phyloP scores from a whole-genome alignment of 345 rosid genomes.

The Lepidium sativum region DNA sequence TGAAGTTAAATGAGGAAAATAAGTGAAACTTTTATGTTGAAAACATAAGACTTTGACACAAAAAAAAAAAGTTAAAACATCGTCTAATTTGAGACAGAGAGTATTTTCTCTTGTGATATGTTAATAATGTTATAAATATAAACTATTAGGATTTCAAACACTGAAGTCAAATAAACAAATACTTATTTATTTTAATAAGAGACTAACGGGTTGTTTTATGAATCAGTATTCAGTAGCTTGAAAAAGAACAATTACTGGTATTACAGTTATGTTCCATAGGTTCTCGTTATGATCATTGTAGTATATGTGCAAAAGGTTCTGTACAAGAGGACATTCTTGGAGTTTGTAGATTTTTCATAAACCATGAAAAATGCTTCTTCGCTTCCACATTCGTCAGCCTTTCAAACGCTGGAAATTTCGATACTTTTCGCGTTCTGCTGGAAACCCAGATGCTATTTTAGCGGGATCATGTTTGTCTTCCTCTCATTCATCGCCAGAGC shows the following conservation, averaged over 20 bases:
- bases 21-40: no score
- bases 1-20: no score
- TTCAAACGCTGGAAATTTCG: slow-evolving; percentile 10
- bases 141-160: no score
- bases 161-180: no score
- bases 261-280: no score
- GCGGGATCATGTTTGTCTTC: slow-evolving; percentile 6
- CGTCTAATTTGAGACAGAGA: no score
- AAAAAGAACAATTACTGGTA: no score
- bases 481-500: not conserved
- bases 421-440: slow-evolving; percentile 11
- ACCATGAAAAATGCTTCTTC: slow-evolving; percentile 12
- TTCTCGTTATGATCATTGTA: not conserved
- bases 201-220: no score
- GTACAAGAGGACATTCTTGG: not conserved
- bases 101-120: slow-evolving; percentile 4
- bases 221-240: no score
- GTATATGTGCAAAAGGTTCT: not conserved
- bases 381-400: slow-evolving; percentile 9
- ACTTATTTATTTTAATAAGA: no score
- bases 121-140: not conserved
- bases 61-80: no score
- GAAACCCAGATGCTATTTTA: slow-evolving; percentile 20
- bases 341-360: not conserved
- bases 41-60: no score